Evolutionary conservation across 495 filamentous ascomycete genomes (phyloP).

Genomic region (Tuber aestivum): DNA sequence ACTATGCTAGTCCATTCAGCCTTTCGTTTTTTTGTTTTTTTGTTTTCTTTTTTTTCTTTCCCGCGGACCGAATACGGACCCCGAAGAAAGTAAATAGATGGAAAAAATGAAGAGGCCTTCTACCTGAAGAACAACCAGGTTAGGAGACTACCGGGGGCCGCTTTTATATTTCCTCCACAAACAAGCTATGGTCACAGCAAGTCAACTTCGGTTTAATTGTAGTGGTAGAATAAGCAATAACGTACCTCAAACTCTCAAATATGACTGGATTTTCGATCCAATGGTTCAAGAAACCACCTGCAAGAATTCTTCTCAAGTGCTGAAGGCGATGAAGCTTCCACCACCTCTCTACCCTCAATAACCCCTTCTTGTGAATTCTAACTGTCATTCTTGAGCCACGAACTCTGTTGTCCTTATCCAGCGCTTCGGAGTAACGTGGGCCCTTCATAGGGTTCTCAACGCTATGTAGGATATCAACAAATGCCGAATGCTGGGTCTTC

Average conservation of each 20-base stretch:
- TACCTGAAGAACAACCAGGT: not conserved
- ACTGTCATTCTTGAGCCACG: conserved; percentile 75
- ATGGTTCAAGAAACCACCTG: conserved; percentile 74
- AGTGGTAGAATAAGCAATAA: conserved; percentile 7
- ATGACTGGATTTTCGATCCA: conserved; percentile 76
- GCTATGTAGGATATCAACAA: conserved; percentile 75
- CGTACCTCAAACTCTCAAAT: conserved; percentile 62
- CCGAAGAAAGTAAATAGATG: not conserved
- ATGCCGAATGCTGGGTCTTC: conserved; percentile 68
- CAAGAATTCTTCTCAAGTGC: conserved; percentile 67
- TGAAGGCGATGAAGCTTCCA: conserved; percentile 77
- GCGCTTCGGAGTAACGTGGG: conserved; percentile 64
- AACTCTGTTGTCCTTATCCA: conserved; percentile 63
- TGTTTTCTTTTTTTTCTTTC: not conserved
- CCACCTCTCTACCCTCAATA: conserved; percentile 82
- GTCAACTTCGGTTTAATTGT: not conserved
- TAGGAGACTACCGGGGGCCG: not conserved
- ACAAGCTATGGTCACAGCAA: not conserved
- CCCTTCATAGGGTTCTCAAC: conserved; percentile 71
- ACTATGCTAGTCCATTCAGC: not conserved
- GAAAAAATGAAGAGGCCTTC: not conserved
- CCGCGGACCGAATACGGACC: not conserved
- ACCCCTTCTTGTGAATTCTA: conserved; percentile 62
- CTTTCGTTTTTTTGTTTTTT: not conserved
- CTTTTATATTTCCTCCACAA: conserved; percentile 6